phyloP scores from a whole-genome alignment of 805 yeast genomes.

The Ogataea paradorogensis region DNA sequence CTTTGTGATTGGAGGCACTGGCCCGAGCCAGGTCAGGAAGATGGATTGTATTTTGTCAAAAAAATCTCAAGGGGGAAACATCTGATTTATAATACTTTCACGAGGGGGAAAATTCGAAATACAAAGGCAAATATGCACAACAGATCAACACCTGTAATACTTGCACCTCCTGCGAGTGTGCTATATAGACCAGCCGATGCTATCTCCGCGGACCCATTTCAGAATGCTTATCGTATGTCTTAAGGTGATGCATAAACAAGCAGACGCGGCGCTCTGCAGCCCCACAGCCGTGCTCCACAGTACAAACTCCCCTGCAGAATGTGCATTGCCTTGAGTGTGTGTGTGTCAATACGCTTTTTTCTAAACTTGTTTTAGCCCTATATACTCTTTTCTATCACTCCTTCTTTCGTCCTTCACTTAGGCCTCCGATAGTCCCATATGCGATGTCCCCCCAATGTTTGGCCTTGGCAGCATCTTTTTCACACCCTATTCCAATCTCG shows the following conservation, averaged over 20 bases:
- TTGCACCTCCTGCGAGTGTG: conserved; percentile 2
- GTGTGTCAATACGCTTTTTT: too few species aligned
- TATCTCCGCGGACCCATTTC: conserved; percentile 1
- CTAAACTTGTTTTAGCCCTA: not conserved
- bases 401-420: not conserved
- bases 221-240: conserved; percentile 1
- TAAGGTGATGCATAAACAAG: not conserved
- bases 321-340: too few species aligned
- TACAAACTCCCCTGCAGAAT: not conserved
- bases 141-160: conserved; percentile 3
- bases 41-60: not conserved
- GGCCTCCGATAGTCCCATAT: not conserved
- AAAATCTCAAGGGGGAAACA: conserved; percentile 1
- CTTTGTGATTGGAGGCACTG: not conserved
- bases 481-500: conserved; percentile 87
- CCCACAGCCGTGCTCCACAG: not conserved
- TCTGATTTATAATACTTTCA: not conserved
- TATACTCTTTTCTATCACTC: not conserved
- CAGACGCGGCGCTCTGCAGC: conserved; percentile 1
- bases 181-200: not conserved
- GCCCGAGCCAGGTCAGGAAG: not conserved
- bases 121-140: conserved; percentile 1
- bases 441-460: conserved; percentile 76
- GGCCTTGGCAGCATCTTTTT: conserved; percentile 52
- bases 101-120: conserved; percentile 1